Percentiles rank a stretch among this genome's conserved stretches.
phyloP scores from a whole-genome alignment of 352 stramenopile genomes.

The Phytophthora agathidicida region DNA sequence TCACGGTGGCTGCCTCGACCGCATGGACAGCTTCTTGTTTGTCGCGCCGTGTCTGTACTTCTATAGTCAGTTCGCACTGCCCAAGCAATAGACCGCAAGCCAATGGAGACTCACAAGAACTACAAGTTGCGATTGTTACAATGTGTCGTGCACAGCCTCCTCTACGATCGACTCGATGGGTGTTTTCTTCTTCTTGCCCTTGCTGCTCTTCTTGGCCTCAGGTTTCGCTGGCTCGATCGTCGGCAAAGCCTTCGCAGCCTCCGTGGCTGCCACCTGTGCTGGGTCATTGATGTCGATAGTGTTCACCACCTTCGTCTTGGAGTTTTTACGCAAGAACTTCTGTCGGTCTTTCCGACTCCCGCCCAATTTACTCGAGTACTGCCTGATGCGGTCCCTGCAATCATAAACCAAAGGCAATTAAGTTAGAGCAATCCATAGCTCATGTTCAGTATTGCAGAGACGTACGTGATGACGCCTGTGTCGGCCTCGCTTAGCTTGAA shows the following conservation, averaged over 20 bases:
- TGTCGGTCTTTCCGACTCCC: conserved; percentile 65
- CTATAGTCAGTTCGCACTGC: conserved; percentile 41
- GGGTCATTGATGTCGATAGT: conserved; percentile 44
- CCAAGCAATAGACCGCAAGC: background rate
- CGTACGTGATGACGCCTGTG: conserved; percentile 76
- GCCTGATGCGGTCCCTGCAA: conserved; percentile 65
- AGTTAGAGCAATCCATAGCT: background rate
- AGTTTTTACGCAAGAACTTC: conserved; percentile 70
- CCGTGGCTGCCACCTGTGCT: conserved; percentile 21
- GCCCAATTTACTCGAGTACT: conserved; percentile 79
- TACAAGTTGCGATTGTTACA: conserved; percentile 37
- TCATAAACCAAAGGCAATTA: conserved; percentile 2
- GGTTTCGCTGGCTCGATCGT: conserved; percentile 15
- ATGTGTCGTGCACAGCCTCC: conserved; percentile 59
- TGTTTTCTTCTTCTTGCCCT: conserved; percentile 34
- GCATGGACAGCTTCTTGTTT: conserved; percentile 83
- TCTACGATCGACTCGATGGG: conserved; percentile 49
- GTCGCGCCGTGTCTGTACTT: conserved; percentile 69
- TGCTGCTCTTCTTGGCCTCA: conserved; percentile 15
- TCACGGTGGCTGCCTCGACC: conserved; percentile 78
- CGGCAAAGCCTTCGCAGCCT: conserved; percentile 3
- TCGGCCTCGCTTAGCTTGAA: conserved; percentile 71
- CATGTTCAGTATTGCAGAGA: conserved; percentile 10
- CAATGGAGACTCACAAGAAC: conserved; percentile 16
- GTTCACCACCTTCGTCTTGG: conserved; percentile 23